Evolutionary conservation across 495 filamentous ascomycete species (phyloP).

Genomic region (Penicillium roqueforti): DNA sequence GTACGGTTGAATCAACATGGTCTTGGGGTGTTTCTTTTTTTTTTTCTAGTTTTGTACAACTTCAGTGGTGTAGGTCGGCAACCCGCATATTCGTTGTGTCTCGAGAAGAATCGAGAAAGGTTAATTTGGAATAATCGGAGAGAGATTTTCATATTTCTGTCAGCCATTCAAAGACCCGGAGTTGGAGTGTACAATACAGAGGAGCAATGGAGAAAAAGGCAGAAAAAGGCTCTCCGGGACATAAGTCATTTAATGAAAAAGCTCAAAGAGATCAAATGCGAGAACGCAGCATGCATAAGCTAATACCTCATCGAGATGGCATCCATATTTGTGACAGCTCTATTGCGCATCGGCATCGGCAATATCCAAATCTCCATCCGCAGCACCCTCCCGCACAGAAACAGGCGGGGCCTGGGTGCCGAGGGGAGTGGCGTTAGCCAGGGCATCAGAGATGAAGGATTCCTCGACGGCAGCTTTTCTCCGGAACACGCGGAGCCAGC

Average conservation of each 20-base stretch:
- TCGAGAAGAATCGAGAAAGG: neutral
- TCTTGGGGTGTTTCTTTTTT: slow-evolving; percentile 1
- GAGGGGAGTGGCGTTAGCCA: slow-evolving; percentile 35
- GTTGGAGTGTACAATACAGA: slow-evolving; percentile 16
- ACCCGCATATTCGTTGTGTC: neutral
- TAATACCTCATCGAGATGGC: neutral
- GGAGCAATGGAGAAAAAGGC: neutral
- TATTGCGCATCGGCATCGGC: slow-evolving; percentile 28
- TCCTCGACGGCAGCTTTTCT: slow-evolving; percentile 83
- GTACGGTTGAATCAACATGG: neutral
- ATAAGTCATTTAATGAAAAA: slow-evolving; percentile 7
- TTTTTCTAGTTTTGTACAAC: neutral
- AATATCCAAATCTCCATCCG: slow-evolving; percentile 33
- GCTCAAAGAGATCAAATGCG: neutral
- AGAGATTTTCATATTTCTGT: neutral
- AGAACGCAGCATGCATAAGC: neutral
- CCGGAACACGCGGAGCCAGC: slow-evolving; percentile 82
- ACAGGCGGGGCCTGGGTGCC: slow-evolving; percentile 28
- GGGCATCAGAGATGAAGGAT: slow-evolving; percentile 46
- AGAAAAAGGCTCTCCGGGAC: slow-evolving; percentile 1
- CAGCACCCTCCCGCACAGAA: slow-evolving; percentile 18
- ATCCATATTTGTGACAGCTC: neutral
- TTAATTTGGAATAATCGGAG: neutral
- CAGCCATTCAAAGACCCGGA: neutral
- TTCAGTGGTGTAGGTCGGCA: neutral